These are phyloP conservation scores for Verticillium dahliae DNA, from an alignment of 2,329 filamentous ascomycete genomes.

Conservation along the genomic window DNA sequence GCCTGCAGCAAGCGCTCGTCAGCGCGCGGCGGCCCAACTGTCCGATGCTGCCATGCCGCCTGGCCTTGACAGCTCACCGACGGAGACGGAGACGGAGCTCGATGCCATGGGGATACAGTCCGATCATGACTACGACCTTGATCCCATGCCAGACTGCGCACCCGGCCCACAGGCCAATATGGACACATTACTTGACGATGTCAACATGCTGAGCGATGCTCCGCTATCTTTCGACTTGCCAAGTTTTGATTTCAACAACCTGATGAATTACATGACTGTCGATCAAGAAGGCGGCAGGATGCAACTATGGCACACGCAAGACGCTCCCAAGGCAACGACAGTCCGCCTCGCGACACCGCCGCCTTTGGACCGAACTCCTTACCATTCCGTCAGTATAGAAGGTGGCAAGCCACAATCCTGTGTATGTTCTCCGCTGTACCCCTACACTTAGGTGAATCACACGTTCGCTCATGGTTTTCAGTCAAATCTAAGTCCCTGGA, in stretches of 20 bases:
- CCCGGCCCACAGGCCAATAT: neutral
- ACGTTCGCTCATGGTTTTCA: neutral
- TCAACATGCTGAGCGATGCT: neutral
- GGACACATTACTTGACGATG: neutral
- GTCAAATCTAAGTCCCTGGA: constrained; percentile 9
- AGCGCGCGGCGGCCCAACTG: neutral
- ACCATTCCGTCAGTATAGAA: neutral
- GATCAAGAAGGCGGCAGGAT: constrained; percentile 2
- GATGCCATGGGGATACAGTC: neutral
- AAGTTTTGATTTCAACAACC: constrained; percentile 22
- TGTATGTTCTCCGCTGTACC: neutral
- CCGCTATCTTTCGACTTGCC: constrained; percentile 12
- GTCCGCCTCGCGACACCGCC: neutral
- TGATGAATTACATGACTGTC: constrained; percentile 9
- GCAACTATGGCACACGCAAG: neutral
- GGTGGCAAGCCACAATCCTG: neutral
- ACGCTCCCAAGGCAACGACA: neutral
- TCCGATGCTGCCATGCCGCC: neutral
- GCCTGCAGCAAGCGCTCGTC: neutral
- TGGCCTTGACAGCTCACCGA: neutral
- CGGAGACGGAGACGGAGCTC: neutral
- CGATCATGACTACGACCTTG: neutral
- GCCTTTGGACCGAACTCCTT: neutral
- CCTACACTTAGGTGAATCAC: neutral
- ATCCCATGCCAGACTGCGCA: neutral